Evolutionary conservation across 2,329 filamentous ascomycete species (phyloP).

Genomic region (Aspergillus puulaauensis): DNA sequence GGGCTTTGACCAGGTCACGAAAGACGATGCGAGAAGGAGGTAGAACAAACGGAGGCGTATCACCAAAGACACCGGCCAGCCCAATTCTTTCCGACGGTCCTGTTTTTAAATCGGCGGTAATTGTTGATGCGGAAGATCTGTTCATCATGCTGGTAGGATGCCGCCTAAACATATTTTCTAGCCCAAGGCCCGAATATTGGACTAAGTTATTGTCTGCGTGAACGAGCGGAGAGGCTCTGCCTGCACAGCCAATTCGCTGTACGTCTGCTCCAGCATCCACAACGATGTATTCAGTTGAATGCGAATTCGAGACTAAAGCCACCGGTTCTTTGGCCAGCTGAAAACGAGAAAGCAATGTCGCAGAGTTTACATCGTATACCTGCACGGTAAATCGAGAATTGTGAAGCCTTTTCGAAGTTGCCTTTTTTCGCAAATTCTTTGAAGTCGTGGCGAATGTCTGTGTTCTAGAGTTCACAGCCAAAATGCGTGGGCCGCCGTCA

Average conservation of each 20-base stretch:
- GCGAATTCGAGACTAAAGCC: constrained; percentile 63
- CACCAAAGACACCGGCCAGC: constrained; percentile 38
- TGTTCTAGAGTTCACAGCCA: constrained; percentile 69
- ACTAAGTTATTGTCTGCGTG: constrained; percentile 25
- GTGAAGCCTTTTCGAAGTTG: constrained; percentile 47
- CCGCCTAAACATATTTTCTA: constrained; percentile 35
- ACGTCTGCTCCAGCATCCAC: constrained; percentile 76
- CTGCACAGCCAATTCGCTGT: constrained; percentile 43
- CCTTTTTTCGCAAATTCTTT: constrained; percentile 15
- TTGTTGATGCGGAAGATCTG: neutral
- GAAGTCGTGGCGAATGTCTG: constrained; percentile 67
- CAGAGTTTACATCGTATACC: constrained; percentile 64
- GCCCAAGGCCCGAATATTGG: constrained; percentile 28
- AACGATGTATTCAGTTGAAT: constrained; percentile 69
- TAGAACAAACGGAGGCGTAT: constrained; percentile 39
- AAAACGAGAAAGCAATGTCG: constrained; percentile 59
- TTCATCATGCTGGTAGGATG: constrained; percentile 1
- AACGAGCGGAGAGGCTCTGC: constrained; percentile 24
- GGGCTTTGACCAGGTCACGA: constrained; percentile 36
- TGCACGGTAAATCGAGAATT: constrained; percentile 51
- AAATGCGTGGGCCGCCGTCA: constrained; percentile 26
- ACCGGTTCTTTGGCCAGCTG: constrained; percentile 60
- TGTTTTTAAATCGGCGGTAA: neutral
- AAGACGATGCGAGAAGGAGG: constrained; percentile 40
- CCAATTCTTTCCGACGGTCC: constrained; percentile 23